Conservation (phyloP, 1,284 basidiomycete species). For the Tremellales sp. region DNA sequence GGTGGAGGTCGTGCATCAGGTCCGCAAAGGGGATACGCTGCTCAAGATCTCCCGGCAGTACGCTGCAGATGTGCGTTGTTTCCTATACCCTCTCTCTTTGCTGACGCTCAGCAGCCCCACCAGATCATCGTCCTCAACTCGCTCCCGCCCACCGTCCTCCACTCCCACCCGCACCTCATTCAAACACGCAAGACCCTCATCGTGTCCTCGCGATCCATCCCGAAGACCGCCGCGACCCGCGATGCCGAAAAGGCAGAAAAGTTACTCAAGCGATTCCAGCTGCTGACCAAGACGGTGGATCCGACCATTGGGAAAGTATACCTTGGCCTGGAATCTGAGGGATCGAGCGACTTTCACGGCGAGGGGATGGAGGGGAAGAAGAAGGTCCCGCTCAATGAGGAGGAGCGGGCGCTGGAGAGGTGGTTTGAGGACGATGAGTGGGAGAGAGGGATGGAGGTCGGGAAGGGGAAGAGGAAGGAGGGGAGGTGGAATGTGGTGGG, state of each 20-base stretch:
- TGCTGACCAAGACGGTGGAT: slow-evolving; percentile 38
- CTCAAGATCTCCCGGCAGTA: slow-evolving; percentile 30
- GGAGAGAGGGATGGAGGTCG: slow-evolving; percentile 18
- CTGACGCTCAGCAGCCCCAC: slow-evolving; percentile 22
- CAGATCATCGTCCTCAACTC: slow-evolving; percentile 18
- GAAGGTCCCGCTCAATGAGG: slow-evolving; percentile 7
- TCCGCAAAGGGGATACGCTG: slow-evolving; percentile 29
- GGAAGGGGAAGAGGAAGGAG: slow-evolving; percentile 9
- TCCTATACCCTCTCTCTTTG: not conserved
- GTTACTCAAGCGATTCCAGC: slow-evolving; percentile 40
- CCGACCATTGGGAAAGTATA: slow-evolving; percentile 29
- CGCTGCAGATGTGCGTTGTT: slow-evolving; percentile 35
- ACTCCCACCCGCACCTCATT: slow-evolving; percentile 20
- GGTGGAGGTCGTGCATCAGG: slow-evolving; percentile 33
- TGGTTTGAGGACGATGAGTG: slow-evolving; percentile 37
- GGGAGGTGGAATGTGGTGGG: slow-evolving; percentile 29
- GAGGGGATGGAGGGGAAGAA: slow-evolving; percentile 2
- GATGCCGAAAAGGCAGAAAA: slow-evolving; percentile 14
- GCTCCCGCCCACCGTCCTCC: slow-evolving; percentile 20
- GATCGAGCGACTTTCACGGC: slow-evolving; percentile 5
- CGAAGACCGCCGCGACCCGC: slow-evolving; percentile 5
- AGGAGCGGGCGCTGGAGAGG: slow-evolving; percentile 26
- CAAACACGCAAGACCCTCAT: slow-evolving; percentile 16
- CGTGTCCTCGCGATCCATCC: slow-evolving; percentile 13
- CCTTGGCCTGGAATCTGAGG: slow-evolving; percentile 20